These are phyloP conservation scores for Cryptococcus sp. DNA, from an alignment of 1,284 basidiomycete genomes.

Conservation along the genomic window DNA sequence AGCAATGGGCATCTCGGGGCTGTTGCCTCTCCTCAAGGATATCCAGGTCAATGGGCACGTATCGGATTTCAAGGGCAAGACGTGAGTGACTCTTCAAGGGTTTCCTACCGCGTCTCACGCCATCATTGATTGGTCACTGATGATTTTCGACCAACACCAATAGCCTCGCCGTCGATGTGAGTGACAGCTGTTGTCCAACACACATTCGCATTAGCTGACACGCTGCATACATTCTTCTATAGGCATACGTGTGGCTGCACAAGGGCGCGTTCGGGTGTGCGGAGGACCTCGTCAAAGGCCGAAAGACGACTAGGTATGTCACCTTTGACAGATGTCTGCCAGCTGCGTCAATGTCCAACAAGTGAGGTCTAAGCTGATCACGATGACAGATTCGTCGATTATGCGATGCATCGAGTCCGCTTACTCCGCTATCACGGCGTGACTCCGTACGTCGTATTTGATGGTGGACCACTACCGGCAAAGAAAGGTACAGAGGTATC, in stretches of 20 bases:
- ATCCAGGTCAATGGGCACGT: conserved; percentile 78
- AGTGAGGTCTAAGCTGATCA: conserved; percentile 13
- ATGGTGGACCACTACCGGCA: conserved; percentile 91
- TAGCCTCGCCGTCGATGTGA: conserved; percentile 40
- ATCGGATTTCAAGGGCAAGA: conserved; percentile 77
- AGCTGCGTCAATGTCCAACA: neutral
- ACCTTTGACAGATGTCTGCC: conserved; percentile 7
- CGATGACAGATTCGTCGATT: conserved; percentile 80
- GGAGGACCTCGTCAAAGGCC: conserved; percentile 82
- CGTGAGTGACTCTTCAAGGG: conserved; percentile 43
- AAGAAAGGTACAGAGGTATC: conserved; percentile 88
- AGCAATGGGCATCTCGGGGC: conserved; percentile 88
- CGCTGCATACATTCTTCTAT: conserved; percentile 35
- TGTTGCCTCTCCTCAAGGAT: conserved; percentile 88
- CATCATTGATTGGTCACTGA: neutral
- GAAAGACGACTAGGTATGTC: conserved; percentile 74
- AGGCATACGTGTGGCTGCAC: conserved; percentile 98
- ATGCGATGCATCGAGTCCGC: conserved; percentile 88
- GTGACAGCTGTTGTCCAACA: conserved; percentile 30
- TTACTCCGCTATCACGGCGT: conserved; percentile 83
- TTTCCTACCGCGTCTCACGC: neutral
- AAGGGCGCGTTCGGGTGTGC: conserved; percentile 90
- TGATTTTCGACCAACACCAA: neutral
- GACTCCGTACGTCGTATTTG: conserved; percentile 90
- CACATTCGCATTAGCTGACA: neutral